A percentile compares a stretch with the other conserved stretches of the same genome.
These are phyloP conservation scores for Blastomyces parvus DNA, from an alignment of 2,329 filamentous ascomycete species.

Conservation along the genomic window DNA sequence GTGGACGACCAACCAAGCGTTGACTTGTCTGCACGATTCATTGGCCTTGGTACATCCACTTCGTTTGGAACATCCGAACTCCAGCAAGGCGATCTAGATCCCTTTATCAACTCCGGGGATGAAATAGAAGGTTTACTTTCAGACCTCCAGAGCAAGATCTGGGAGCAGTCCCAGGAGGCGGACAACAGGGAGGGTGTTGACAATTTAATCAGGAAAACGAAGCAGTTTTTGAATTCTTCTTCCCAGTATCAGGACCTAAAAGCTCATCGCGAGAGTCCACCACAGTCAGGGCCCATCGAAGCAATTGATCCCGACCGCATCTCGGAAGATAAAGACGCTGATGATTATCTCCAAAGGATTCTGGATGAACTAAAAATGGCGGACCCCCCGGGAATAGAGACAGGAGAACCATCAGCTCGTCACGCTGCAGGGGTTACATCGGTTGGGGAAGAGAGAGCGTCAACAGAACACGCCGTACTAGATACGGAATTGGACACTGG, in stretches of 20 bases:
- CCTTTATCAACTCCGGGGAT: conserved; percentile 13
- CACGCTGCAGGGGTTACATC: not conserved
- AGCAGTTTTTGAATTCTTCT: conserved; percentile 25
- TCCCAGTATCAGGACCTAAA: conserved; percentile 13
- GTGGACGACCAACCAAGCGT: conserved; percentile 6
- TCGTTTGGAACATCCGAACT: not conserved
- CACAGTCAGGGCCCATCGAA: not conserved
- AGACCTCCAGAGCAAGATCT: conserved; percentile 10
- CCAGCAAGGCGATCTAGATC: conserved; percentile 5
- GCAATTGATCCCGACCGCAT: conserved; percentile 3
- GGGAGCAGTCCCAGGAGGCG: not conserved
- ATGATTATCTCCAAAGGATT: conserved; percentile 23
- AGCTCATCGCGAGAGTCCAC: not conserved
- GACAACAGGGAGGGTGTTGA: conserved; percentile 9
- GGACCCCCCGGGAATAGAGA: not conserved
- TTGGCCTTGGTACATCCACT: conserved; percentile 5
- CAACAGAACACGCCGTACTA: not conserved
- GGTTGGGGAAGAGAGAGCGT: not conserved
- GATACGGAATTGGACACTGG: not conserved
- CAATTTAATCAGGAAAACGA: conserved; percentile 14
- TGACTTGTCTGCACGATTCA: conserved; percentile 9
- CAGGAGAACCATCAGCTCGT: not conserved
- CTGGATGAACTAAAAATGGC: conserved; percentile 20
- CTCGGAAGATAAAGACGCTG: conserved; percentile 19
- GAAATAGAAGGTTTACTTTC: conserved; percentile 18